Base-by-base conservation (phyloP, 352 stramenopile genomes). In the Phytophthora ohioensis region DNA sequence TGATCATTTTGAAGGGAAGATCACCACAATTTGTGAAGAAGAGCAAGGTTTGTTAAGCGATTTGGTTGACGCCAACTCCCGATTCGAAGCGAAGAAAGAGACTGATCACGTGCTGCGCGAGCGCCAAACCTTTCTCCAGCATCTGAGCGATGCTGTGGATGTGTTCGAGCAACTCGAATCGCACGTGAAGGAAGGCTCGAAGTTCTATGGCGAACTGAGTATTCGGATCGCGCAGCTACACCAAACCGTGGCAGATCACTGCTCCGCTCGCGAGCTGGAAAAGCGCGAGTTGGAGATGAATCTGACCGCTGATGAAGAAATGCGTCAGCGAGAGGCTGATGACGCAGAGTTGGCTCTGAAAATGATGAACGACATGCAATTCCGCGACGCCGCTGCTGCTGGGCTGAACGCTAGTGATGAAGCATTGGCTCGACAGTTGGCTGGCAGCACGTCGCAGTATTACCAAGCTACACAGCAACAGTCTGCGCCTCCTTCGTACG, bases 211-310 rank as follows among this genome's bases (percentile, higher is more conserved):
- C 0, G 81, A 92, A 51, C 70, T 94, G 4, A 64, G 68, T 36
- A 47, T 73, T 45, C 84, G 85, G 39, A 84, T 94, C 17, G 68
- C 74, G 8, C 81, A 91, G 64, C 69, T 92, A 2, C 75, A 89
- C 61, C 87, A 94, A 75, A 94, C 85, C 3, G 85, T 94, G 35
- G 75, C 78, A 31, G 87, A 94, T 53, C 84, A 92, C 52, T 91
- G 84, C 66, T 80, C 81, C 0, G 86, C 86, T 7, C 80, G 86
- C 11, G 82, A 90, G 27, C 67, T 92, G 11, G 86, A 94, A 65
- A 88, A 86, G 60, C 82, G 84, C 8, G 86, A 94, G 64, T 58
- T 92, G 49, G 84, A 94, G 67, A 76, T 94, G 35, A 84, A 87
- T 55, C 67, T 94, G 42, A 76, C 74, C 3, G 76, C 78, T 4